Base-by-base conservation (phyloP, 169 alveolate genomes). In the Hammondia hammondi region DNA sequence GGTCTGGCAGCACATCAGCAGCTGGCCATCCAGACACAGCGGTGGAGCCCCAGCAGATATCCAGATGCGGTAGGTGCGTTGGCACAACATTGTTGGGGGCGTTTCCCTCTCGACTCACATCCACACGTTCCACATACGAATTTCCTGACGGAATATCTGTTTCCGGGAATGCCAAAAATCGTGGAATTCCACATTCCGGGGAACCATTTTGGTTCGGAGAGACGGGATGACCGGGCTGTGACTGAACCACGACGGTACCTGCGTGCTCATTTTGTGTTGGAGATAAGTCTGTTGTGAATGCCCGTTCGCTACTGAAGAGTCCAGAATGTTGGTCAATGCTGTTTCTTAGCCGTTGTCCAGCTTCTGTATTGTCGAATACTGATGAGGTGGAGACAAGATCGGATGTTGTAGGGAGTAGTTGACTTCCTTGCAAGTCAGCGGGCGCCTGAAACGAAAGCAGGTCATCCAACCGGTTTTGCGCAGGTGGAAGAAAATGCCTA, bases 401-500 rank as follows among this genome's bases (percentile, higher is more conserved):
- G 46, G 87, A 19, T 12, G 56, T 77, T 7, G 48, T 1, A 9
- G 87, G 87, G 56, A 29, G 84, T 21, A 39, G 0, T 32, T 39
- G 87, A 39, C 46, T 4, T 77, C 46, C 1, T 32, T 19, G 87
- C 87, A 39, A 6, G 6, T 77, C 87, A 29, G 87, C 87, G 29
- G 45, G 56, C 43, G 21, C 56, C 39, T 77, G 56, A 32, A 77
- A 32, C 43, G 87, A 32, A 39, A 77, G 56, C 43, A 77, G 39
- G 56, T 77, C 87, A 77, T 77, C 87, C 56, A 77, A 32, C 48
- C 87, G 87, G 48, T 39, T 32, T 39, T 77, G 27, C 29, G 48
- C 46, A 14, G 87, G 87, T 46, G 87, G 87, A 32, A 77, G 48
- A 46, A 77, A 77, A 32, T 77, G 87, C 24, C 87, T 56, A 7